These are phyloP conservation scores for Trichopus zeylanicus DNA, from an alignment of 116 monocot genomes.

Conservation along the genomic window DNA sequence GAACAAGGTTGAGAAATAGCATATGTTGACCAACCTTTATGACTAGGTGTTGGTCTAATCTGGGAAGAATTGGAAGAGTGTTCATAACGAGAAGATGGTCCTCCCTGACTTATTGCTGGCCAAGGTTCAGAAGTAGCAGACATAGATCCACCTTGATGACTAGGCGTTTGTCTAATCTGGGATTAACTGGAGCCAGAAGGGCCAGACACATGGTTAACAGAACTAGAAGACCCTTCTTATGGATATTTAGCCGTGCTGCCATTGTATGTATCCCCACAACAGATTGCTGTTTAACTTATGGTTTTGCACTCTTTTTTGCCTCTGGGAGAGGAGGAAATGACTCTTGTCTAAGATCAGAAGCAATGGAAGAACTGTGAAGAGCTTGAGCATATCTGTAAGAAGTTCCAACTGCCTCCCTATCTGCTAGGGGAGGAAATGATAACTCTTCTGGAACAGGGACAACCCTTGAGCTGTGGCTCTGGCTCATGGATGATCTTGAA, in stretches of 20 bases:
- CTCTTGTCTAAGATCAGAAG: constrained; percentile 41
- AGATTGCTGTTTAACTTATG: constrained; percentile 16
- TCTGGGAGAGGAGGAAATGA: constrained; percentile 88
- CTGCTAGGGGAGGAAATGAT: constrained; percentile 67
- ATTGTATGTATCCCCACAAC: constrained; percentile 30
- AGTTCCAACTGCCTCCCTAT: constrained; percentile 36
- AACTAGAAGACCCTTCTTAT: constrained; percentile 19
- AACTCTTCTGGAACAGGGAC: constrained; percentile 45
- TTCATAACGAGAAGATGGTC: too few relatives aligned
- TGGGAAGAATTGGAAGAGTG: constrained; percentile 12
- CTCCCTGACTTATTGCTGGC: background rate
- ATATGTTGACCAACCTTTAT: too few relatives aligned
- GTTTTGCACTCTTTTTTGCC: constrained; percentile 20
- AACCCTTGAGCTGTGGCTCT: constrained; percentile 21
- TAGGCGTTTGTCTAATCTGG: constrained; percentile 20
- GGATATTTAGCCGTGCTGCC: constrained; percentile 38
- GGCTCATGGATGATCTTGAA: constrained; percentile 5
- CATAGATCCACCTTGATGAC: constrained; percentile 5
- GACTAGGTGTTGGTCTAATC: too few relatives aligned
- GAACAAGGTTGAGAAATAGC: too few relatives aligned
- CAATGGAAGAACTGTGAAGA: constrained; percentile 28
- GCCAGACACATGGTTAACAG: constrained; percentile 6
- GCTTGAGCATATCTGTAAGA: constrained; percentile 62
- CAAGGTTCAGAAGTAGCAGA: constrained; percentile 12
- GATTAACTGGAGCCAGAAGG: constrained; percentile 24